Evolutionary conservation across 2,329 filamentous ascomycete genomes (phyloP).

Genomic region (Metarhizium humberi): DNA sequence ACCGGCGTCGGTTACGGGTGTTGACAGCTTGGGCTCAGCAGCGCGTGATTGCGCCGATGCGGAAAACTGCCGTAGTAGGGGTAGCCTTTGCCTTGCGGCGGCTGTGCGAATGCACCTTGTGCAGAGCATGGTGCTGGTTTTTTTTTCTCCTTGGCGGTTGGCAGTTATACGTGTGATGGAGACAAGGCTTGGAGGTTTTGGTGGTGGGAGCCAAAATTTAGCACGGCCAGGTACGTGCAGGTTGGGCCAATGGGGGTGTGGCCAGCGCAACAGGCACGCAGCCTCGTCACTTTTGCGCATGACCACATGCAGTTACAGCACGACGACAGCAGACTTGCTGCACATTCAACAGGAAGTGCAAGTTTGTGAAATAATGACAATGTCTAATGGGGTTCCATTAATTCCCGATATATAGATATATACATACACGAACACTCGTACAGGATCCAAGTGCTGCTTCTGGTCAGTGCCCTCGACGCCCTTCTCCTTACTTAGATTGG

Average conservation of each 20-base stretch:
- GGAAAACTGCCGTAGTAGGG: slow-evolving; percentile 30
- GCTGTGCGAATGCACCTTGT: slow-evolving; percentile 39
- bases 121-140: slow-evolving; percentile 28
- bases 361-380: not conserved
- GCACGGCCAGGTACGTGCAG: not conserved
- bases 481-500: not conserved
- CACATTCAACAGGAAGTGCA: not conserved
- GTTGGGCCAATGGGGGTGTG: slow-evolving; percentile 4
- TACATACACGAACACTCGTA: slow-evolving; percentile 22
- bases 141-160: not conserved
- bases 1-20: slow-evolving; percentile 21
- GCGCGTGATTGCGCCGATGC: slow-evolving; percentile 26
- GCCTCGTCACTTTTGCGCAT: not conserved
- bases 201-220: slow-evolving; percentile 5
- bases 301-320: not conserved
- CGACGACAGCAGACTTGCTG: not conserved
- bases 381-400: slow-evolving; percentile 14
- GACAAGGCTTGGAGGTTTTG: slow-evolving; percentile 3
- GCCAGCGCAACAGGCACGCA: not conserved
- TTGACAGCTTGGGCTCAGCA: slow-evolving; percentile 27
- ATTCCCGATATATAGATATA: slow-evolving; percentile 20
- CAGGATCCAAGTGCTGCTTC: slow-evolving; percentile 15
- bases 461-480: not conserved
- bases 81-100: slow-evolving; percentile 20
- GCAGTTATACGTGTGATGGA: not conserved